Conservation (phyloP, 805 yeast genomes). For the Zygosaccharomyces kombuchaensis region DNA sequence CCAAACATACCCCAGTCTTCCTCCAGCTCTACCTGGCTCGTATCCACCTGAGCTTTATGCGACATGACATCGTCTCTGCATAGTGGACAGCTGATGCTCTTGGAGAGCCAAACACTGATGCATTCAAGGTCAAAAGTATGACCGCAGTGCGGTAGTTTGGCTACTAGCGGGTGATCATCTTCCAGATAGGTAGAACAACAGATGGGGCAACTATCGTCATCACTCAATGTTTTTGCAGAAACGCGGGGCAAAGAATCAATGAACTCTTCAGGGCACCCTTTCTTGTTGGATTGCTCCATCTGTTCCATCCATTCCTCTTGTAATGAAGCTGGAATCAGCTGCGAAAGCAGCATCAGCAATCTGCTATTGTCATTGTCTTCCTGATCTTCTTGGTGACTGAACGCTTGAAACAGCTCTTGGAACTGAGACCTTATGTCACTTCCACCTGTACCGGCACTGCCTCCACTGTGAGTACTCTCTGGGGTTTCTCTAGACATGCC, state of each 20-base stretch:
- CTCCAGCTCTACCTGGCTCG: constrained; percentile 57
- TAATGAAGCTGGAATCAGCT: constrained; percentile 24
- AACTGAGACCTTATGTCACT: constrained; percentile 24
- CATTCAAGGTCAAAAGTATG: constrained; percentile 89
- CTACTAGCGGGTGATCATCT: constrained; percentile 77
- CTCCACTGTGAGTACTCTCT: constrained; percentile 7
- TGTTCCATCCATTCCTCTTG: constrained; percentile 31
- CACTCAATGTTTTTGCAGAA: constrained; percentile 38
- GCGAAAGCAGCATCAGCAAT: constrained; percentile 18
- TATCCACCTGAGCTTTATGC: constrained; percentile 39
- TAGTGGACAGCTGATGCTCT: constrained; percentile 75
- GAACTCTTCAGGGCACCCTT: constrained; percentile 64
- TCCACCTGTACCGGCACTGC: constrained; percentile 13
- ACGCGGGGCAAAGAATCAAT: constrained; percentile 77
- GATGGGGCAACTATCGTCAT: constrained; percentile 72
- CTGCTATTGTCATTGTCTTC: constrained; percentile 15
- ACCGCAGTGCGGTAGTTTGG: constrained; percentile 66
- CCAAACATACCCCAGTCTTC: constrained; percentile 83
- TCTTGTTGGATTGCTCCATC: constrained; percentile 22
- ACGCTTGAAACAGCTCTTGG: constrained; percentile 17
- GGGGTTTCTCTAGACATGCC: constrained; percentile 12
- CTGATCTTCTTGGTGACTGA: constrained; percentile 10
- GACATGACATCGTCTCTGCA: constrained; percentile 70
- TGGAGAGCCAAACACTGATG: constrained; percentile 80
- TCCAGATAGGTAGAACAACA: constrained; percentile 70